Evolutionary conservation across 2,329 filamentous ascomycete species (phyloP).

Genomic region (Saccharata proteae): DNA sequence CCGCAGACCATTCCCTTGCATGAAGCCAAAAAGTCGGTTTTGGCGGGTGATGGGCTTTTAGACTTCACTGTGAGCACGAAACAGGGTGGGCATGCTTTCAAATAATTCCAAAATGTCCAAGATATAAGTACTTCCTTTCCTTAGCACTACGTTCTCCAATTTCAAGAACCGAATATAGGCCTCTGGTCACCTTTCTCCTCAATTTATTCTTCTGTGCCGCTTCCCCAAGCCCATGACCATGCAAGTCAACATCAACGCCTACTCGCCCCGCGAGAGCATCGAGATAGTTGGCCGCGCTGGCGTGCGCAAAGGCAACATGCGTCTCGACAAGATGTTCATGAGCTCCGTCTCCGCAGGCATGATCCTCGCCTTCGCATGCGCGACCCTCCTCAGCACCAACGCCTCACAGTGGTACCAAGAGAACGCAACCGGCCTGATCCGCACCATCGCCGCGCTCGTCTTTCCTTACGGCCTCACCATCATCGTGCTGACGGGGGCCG

Average conservation of each 20-base stretch:
- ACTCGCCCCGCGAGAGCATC: slow-evolving; percentile 37
- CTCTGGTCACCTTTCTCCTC: too few relatives aligned
- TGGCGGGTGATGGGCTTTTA: too few relatives aligned
- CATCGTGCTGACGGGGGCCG: slow-evolving; percentile 37
- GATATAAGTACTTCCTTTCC: too few relatives aligned
- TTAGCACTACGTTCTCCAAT: too few relatives aligned
- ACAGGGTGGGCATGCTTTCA: too few relatives aligned
- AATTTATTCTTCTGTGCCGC: too few relatives aligned
- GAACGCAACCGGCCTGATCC: slow-evolving; percentile 30
- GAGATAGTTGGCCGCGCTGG: slow-evolving; percentile 39
- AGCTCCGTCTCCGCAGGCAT: slow-evolving; percentile 40
- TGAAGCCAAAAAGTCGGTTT: too few relatives aligned
- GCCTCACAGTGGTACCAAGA: slow-evolving; percentile 19
- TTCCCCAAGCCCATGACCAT: too few relatives aligned
- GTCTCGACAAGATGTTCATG: slow-evolving; percentile 41
- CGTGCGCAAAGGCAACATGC: slow-evolving; percentile 39
- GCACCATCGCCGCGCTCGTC: slow-evolving; percentile 32
- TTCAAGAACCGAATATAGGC: too few relatives aligned
- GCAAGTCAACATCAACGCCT: slow-evolving; percentile 27
- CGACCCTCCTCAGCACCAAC: slow-evolving; percentile 14
- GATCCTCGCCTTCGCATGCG: slow-evolving; percentile 38
- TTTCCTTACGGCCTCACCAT: slow-evolving; percentile 40
- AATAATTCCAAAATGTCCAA: too few relatives aligned
- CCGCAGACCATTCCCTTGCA: too few relatives aligned
- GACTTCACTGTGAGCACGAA: too few relatives aligned